phyloP scores from a whole-genome alignment of 148 eudicot genomes.

The Beta vulgaris region DNA sequence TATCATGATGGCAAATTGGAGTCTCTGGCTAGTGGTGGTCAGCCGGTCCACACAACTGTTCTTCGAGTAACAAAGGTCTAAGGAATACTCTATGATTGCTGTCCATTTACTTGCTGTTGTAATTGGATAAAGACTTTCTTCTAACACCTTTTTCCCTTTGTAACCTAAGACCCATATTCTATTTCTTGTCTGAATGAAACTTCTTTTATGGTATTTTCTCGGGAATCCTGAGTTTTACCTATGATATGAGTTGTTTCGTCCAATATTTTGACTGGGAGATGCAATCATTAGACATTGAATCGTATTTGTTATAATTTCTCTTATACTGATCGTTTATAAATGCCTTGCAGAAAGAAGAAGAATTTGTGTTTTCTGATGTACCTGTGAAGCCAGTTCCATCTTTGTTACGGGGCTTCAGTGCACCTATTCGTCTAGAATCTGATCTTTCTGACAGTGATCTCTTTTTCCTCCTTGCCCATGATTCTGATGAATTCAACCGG shows the following conservation, averaged over 20 bases:
- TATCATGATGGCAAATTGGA: slow-evolving; percentile 72
- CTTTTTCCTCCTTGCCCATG: slow-evolving; percentile 92
- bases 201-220: not conserved
- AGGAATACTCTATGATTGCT: not conserved
- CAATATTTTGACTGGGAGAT: no score
- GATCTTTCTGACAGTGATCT: slow-evolving; percentile 82
- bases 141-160: not conserved
- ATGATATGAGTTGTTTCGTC: not conserved
- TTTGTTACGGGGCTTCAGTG: slow-evolving; percentile 81
- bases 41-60: slow-evolving; percentile 61
- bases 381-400: slow-evolving; percentile 80
- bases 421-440: slow-evolving; percentile 84
- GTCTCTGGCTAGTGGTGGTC: slow-evolving; percentile 40
- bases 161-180: not conserved
- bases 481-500: slow-evolving; percentile 98
- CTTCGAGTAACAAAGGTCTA: slow-evolving; percentile 87
- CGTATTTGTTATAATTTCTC: not conserved
- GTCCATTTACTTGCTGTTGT: not conserved
- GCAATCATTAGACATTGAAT: not conserved
- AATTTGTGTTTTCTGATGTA: slow-evolving; percentile 76
- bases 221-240: not conserved
- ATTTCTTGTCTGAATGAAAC: not conserved
- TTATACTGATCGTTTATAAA: slow-evolving; percentile 5
- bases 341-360: slow-evolving; percentile 77
- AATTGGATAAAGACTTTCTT: not conserved